Evolutionary conservation across 768 basidiomycete species (phyloP), one percentile per base, ranked within the genome.

Genomic region (Cystobasidium tubakii): DNA sequence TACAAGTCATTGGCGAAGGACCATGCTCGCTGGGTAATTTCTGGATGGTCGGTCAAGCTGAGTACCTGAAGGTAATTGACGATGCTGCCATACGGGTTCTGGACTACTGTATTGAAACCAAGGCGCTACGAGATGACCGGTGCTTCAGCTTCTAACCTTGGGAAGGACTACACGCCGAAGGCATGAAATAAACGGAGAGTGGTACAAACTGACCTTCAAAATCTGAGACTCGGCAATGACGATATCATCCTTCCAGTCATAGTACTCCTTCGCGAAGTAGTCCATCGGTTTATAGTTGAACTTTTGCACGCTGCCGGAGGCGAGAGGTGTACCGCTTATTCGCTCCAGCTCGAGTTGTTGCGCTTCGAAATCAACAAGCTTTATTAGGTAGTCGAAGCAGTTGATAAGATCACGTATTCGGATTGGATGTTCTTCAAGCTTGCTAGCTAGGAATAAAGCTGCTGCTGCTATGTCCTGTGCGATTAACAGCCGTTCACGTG

Each of bases 141-240:
- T 25, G 25, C 3, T 13, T 33, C 31, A 50, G 42, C 21, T 46
- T 33, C n/a, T 17, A 7, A 29, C 29, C 1, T 34, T 21, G 9
- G 1, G 27, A 39, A 25, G 17, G 9, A 17, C 9, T 21, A 23
- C 25, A 10, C 23, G 57, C 19, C 27, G 19, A 19, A 23, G 3
- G n/a, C n/a, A n/a, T n/a, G n/a, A n/a, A n/a, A n/a, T n/a, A n/a
- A n/a, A n/a, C n/a, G n/a, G n/a, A n/a, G n/a, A n/a, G n/a, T n/a
- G n/a, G n/a, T n/a, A n/a, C n/a, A 4, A 27, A 44, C 71, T 62
- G 17, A 95, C 86, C 82, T 99, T 99, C 76, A 99, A 85, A 25
- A 98, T 86, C 80, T 99, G 96, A 92, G 98, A 98, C 82, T 99
- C 96, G 1, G 90, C 88, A 17, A 94, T 89, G 25, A 97, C 92